Evolutionary conservation across 805 yeast species (phyloP).

Genomic region (Ogataea minuta): DNA sequence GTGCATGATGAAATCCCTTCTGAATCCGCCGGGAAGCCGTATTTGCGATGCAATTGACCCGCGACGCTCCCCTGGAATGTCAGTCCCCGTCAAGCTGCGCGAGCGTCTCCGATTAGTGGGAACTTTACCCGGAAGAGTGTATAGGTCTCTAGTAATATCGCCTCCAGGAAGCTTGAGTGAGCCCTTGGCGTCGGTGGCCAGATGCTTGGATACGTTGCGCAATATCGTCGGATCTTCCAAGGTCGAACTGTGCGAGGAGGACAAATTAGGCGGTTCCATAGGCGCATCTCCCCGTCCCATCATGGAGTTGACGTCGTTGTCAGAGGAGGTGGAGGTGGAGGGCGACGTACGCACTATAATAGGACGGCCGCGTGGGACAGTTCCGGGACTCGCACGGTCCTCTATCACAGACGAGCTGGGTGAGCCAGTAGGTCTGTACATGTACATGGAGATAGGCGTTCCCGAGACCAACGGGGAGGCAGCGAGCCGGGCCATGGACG

Average conservation of each 20-base stretch:
- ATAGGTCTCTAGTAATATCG: conserved; percentile 50
- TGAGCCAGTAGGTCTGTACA: conserved; percentile 21
- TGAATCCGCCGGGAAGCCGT: conserved; percentile 80
- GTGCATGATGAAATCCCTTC: conserved; percentile 60
- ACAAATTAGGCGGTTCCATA: conserved; percentile 5
- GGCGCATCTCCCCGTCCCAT: conserved; percentile 8
- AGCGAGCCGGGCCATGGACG: conserved; percentile 35
- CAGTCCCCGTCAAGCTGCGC: conserved; percentile 30
- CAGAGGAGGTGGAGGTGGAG: conserved; percentile 22
- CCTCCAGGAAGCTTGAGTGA: conserved; percentile 46
- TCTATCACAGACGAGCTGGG: conserved; percentile 26
- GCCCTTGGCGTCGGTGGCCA: conserved; percentile 33
- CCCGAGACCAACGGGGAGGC: conserved; percentile 26
- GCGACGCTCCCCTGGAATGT: conserved; percentile 41
- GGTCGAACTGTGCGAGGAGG: conserved; percentile 26
- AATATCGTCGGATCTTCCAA: conserved; percentile 36
- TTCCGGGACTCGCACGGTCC: conserved; percentile 12
- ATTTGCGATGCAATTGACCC: conserved; percentile 66
- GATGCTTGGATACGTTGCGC: conserved; percentile 37
- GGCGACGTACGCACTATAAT: conserved; percentile 9
- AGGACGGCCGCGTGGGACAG: conserved; percentile 2
- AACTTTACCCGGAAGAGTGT: conserved; percentile 27
- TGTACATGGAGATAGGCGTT: conserved; percentile 14
- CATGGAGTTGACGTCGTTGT: conserved; percentile 11
- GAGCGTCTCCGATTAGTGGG: conserved; percentile 23